Evolutionary conservation across 495 filamentous ascomycete genomes (phyloP).

Genomic region (Penicillium lividum): DNA sequence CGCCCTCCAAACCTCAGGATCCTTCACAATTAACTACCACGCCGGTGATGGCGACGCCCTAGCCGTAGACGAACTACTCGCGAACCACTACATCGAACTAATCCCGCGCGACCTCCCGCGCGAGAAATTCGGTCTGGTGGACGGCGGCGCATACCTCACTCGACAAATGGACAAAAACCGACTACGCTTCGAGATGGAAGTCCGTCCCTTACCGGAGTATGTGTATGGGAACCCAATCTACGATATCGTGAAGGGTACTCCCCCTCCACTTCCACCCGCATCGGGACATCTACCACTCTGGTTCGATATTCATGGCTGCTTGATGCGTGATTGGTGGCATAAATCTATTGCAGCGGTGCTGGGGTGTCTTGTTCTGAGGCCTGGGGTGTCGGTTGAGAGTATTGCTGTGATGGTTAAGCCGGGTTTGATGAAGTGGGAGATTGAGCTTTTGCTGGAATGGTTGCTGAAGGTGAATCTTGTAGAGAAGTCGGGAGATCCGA

Average conservation of each 20-base stretch:
- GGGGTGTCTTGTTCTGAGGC: slow-evolving; percentile 58
- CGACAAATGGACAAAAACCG: slow-evolving; percentile 66
- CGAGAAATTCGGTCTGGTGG: slow-evolving; percentile 69
- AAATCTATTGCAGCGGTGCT: slow-evolving; percentile 59
- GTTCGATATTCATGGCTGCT: slow-evolving; percentile 71
- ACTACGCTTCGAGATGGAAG: slow-evolving; percentile 61
- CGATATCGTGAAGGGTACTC: slow-evolving; percentile 17
- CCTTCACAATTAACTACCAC: slow-evolving; percentile 31
- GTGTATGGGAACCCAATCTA: slow-evolving; percentile 58
- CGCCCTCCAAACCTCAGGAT: slow-evolving; percentile 42
- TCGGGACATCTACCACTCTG: slow-evolving; percentile 64
- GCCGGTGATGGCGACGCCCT: slow-evolving; percentile 67
- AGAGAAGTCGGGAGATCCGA: slow-evolving; percentile 25
- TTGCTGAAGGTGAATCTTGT: slow-evolving; percentile 49
- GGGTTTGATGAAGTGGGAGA: slow-evolving; percentile 67
- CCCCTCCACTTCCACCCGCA: slow-evolving; percentile 30
- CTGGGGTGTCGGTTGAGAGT: slow-evolving; percentile 53
- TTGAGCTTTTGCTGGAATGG: slow-evolving; percentile 67
- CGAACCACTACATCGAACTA: slow-evolving; percentile 57
- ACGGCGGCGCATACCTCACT: slow-evolving; percentile 71
- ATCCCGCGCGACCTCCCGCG: slow-evolving; percentile 57
- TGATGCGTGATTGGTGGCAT: slow-evolving; percentile 66
- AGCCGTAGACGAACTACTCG: slow-evolving; percentile 67
- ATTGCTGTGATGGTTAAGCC: slow-evolving; percentile 59
- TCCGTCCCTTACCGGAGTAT: slow-evolving; percentile 58